These are phyloP conservation scores for Phallus indusiatus DNA, from an alignment of 768 basidiomycete genomes.

Conservation along the genomic window DNA sequence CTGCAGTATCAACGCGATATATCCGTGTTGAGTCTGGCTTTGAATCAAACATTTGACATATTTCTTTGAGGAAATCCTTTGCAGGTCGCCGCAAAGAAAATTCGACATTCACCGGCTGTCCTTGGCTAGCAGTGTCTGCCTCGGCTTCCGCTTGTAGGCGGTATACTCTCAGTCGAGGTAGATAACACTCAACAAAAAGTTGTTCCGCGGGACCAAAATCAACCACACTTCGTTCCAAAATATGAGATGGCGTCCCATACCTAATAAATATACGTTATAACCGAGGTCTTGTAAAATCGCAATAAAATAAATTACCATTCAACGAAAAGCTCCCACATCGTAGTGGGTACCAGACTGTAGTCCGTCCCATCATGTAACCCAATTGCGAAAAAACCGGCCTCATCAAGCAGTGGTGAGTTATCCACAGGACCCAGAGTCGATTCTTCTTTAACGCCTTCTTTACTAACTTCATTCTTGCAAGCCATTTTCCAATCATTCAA, in stretches of 20 bases:
- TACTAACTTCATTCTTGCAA: slow-evolving; percentile 58
- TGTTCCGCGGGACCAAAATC: slow-evolving; percentile 41
- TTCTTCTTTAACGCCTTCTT: slow-evolving; percentile 54
- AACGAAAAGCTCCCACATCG: slow-evolving; percentile 59
- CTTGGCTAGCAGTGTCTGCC: not conserved
- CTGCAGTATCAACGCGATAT: slow-evolving; percentile 11
- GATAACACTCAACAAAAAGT: slow-evolving; percentile 60
- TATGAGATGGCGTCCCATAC: slow-evolving; percentile 55
- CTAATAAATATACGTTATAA: slow-evolving; percentile 28
- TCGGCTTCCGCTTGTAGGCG: slow-evolving; percentile 21
- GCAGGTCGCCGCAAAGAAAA: slow-evolving; percentile 1
- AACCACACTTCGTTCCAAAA: slow-evolving; percentile 61
- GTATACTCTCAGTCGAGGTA: slow-evolving; percentile 53
- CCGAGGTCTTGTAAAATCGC: not conserved
- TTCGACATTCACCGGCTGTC: not conserved
- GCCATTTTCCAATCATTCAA: slow-evolving; percentile 68
- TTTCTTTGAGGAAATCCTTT: not conserved
- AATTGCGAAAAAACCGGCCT: slow-evolving; percentile 29
- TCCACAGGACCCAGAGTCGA: slow-evolving; percentile 65
- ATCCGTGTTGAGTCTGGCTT: slow-evolving; percentile 12
- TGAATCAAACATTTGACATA: not conserved
- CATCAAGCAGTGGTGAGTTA: slow-evolving; percentile 56
- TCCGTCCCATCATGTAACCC: slow-evolving; percentile 51
- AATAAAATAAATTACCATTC: slow-evolving; percentile 50
- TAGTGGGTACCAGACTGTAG: slow-evolving; percentile 64